A percentile compares a stretch with the other conserved stretches of the same genome.
phyloP scores from a whole-genome alignment of 2,329 filamentous ascomycete species.

The Xylaria sp. region DNA sequence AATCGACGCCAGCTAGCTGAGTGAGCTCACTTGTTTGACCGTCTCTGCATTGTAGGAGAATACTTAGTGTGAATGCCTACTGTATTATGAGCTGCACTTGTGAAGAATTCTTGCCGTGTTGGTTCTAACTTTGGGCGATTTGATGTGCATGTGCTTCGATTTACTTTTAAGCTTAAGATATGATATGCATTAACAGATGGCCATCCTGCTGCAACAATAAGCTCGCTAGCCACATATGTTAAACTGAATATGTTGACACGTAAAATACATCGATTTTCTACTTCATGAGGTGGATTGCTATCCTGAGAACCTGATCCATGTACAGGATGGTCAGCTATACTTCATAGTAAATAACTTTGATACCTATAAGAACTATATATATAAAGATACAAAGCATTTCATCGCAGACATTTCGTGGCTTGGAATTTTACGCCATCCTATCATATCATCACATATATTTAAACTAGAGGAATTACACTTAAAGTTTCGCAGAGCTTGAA shows the following conservation, averaged over 20 bases:
- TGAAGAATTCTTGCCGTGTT: not conserved
- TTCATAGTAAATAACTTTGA: not conserved
- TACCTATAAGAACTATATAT: no score
- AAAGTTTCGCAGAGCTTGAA: not conserved
- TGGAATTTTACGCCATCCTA: not conserved
- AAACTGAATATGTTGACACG: not conserved
- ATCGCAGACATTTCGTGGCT: not conserved
- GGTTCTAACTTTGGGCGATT: not conserved
- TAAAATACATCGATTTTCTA: not conserved
- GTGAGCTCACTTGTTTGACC: slow-evolving; percentile 20
- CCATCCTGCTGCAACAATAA: not conserved
- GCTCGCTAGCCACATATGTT: not conserved
- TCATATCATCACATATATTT: not conserved
- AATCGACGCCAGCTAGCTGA: slow-evolving; percentile 8
- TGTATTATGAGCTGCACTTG: slow-evolving; percentile 28
- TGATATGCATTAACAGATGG: not conserved
- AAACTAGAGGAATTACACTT: not conserved
- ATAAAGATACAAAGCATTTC: not conserved
- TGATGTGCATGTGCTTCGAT: not conserved
- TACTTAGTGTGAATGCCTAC: slow-evolving; percentile 29
- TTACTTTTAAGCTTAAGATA: not conserved
- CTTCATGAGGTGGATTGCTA: not conserved
- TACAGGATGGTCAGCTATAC: not conserved
- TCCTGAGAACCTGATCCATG: not conserved
- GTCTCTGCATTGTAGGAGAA: slow-evolving; percentile 30